phyloP scores from a whole-genome alignment of 2,329 filamentous ascomycete genomes.

The Dothiorella sarmentorum region DNA sequence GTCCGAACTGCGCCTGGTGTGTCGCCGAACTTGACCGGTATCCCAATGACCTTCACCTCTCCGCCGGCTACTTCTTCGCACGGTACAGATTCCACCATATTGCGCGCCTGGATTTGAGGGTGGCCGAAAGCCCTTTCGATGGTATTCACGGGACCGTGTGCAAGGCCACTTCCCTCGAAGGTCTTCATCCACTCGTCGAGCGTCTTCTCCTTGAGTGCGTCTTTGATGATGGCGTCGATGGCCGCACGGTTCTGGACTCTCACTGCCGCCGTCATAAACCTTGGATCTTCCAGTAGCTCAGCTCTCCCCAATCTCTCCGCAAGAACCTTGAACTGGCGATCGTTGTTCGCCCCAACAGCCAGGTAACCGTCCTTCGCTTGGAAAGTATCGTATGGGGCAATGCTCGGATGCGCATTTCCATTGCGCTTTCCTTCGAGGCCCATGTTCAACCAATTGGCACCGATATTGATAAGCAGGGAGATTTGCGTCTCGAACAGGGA shows the following conservation, averaged over 20 bases:
- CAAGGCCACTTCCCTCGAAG: conserved; percentile 44
- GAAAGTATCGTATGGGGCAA: conserved; percentile 48
- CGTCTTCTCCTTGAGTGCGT: conserved; percentile 34
- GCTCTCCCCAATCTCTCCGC: conserved; percentile 19
- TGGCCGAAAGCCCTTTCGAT: conserved; percentile 45
- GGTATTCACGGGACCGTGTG: conserved; percentile 47
- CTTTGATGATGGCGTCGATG: conserved; percentile 37
- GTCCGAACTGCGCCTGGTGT: conserved; percentile 26
- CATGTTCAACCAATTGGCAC: conserved; percentile 39
- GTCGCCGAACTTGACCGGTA: conserved; percentile 35
- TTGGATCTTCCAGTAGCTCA: conserved; percentile 28
- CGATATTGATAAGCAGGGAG: conserved; percentile 43
- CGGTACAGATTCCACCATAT: conserved; percentile 35
- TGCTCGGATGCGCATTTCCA: conserved; percentile 47
- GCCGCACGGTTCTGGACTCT: conserved; percentile 31
- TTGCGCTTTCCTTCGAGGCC: conserved; percentile 42
- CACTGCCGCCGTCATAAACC: conserved; percentile 29
- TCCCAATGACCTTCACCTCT: conserved; percentile 8
- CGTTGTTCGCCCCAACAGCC: conserved; percentile 35
- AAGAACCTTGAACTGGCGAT: conserved; percentile 39
- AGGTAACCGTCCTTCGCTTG: conserved; percentile 35
- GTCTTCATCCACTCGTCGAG: conserved; percentile 40
- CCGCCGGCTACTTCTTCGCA: conserved; percentile 18
- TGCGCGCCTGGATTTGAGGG: conserved; percentile 41
- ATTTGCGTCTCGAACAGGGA: conserved; percentile 47